Evolutionary conservation across 164 flowering plant species (phyloP), one percentile per base, ranked within the genome.

Genomic region (Liquidambar formosana): DNA sequence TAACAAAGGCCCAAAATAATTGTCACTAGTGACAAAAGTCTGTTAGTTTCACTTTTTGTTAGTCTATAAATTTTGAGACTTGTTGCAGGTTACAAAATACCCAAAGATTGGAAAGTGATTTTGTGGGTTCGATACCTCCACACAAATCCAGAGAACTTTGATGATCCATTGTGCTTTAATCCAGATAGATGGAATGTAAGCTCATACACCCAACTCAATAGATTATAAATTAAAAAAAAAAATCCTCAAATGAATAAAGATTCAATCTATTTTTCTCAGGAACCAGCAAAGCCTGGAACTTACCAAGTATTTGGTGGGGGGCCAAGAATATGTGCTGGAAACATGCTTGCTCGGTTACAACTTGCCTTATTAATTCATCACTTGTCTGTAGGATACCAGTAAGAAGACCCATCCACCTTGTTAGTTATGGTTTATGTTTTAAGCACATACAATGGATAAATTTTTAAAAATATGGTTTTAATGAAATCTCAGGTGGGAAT

Each of bases 111-210:
- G 91, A 76, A 67, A 57, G 83, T 82, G 1, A 62, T 80, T 4
- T 19, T 71, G 3, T 85, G 83, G 87, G 10, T 72, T 58, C 74
- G 84, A 15, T 74, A 77, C 43, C 70, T 82, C 23, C 91, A 87
- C 49, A 84, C 80, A 18, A 78, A 81, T 71, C 84, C 86, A 14
- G 84, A 81, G 19, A 76, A 80, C 72, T 85, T 80, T 61, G 77
- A 83, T 0, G 83, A 85, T 71, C 86, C 91, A 0, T 27, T 83
- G 78, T 60, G 66, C 64, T 87, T 87, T 43, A 81, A 82, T 16
- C 87, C 89, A 22, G 91, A 84, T n/a, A 76, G 86, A 82, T 87
- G 89, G 87, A 69, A 77, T 75, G 88, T 85, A 73, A 81, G 84
- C 56, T 22, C 25, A 5, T 41, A 3, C 16, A 10, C 10, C 26